A percentile compares a stretch with the other conserved stretches of the same genome.
Evolutionary conservation across 495 filamentous ascomycete species (phyloP).

Genomic region (Lasiosphaeris hirsuta): DNA sequence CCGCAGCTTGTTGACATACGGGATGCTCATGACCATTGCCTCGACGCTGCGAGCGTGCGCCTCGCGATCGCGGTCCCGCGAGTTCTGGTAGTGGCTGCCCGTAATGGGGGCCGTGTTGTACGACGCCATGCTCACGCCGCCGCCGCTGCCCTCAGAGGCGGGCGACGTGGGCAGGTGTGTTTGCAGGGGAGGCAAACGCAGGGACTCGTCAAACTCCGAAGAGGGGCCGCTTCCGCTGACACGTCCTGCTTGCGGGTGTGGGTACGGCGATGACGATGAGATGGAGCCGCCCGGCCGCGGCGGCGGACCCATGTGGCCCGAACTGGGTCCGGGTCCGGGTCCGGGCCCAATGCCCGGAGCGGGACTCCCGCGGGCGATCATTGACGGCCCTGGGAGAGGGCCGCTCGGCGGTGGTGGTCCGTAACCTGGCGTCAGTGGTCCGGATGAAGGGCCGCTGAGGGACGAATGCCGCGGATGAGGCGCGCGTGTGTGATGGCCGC

Average conservation of each 20-base stretch:
- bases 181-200: conserved; percentile 60
- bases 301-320: conserved; percentile 2
- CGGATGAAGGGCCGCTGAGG: conserved; percentile 3
- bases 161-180: conserved; percentile 35
- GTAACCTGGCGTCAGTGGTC: conserved; percentile 13
- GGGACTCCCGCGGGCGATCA: background rate
- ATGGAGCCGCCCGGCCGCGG: conserved; percentile 1
- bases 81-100: background rate
- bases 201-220: conserved; percentile 39
- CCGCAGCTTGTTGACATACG: conserved; percentile 58
- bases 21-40: conserved; percentile 71
- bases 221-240: background rate
- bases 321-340: background rate
- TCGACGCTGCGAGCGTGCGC: conserved; percentile 46
- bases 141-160: conserved; percentile 1
- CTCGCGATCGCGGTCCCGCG: background rate
- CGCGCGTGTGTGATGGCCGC: background rate
- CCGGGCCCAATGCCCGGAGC: background rate
- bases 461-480: conserved; percentile 10
- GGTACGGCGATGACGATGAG: background rate
- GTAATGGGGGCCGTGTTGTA: background rate
- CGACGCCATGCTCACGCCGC: background rate
- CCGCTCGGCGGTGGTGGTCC: background rate
- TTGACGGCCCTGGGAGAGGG: conserved; percentile 7
- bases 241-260: background rate